Conservation (phyloP, 345 rosid species). For the Salix dunnii region DNA sequence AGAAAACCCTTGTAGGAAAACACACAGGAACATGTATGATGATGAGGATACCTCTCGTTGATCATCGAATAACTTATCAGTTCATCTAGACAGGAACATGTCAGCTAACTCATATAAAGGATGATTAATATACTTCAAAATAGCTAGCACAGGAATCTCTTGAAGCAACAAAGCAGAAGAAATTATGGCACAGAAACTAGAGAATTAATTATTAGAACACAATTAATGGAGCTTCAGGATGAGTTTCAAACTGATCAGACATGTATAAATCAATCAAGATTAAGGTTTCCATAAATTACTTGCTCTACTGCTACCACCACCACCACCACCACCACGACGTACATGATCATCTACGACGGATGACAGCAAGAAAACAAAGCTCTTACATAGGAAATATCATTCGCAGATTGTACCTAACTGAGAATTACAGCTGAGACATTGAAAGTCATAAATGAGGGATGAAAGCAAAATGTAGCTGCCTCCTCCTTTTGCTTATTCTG, state of each 20-base stretch:
- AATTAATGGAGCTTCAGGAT: neutral
- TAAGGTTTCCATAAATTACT: neutral
- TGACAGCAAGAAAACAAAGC: neutral
- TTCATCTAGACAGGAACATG: neutral
- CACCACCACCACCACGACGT: neutral
- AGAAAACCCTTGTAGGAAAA: neutral
- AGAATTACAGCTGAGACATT: neutral
- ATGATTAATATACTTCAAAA: neutral
- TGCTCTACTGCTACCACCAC: neutral
- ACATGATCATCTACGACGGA: neutral
- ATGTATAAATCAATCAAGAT: neutral
- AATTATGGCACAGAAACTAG: neutral
- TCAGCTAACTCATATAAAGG: neutral
- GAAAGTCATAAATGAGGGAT: neutral
- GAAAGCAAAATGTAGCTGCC: conserved; percentile 1
- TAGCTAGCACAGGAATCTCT: neutral
- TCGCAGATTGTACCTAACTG: neutral
- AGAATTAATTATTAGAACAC: neutral
- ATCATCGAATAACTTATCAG: neutral
- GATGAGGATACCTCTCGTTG: neutral
- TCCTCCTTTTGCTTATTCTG: neutral
- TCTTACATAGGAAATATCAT: neutral
- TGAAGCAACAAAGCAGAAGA: neutral
- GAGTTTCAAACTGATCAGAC: neutral
- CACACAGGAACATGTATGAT: neutral